These are phyloP conservation scores for Selaginella tamariscina DNA, from an alignment of 75 land plant species.

Conservation along the genomic window DNA sequence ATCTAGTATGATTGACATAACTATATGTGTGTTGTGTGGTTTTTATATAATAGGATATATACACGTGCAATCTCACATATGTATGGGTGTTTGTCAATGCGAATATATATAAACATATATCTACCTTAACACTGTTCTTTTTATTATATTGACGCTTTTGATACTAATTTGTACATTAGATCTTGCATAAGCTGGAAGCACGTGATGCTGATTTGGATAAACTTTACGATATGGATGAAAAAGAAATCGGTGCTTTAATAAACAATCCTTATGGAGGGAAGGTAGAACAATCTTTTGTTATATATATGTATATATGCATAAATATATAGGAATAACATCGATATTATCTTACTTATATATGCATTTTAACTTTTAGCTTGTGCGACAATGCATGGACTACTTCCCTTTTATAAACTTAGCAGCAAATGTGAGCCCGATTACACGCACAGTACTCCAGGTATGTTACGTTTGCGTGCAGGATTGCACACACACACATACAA, in stretches of 20 bases:
- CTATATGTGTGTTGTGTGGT: too few relatives aligned
- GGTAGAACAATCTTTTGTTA: constrained; percentile 35
- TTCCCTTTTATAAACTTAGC: constrained; percentile 75
- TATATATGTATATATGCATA: too few relatives aligned
- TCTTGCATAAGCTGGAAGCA: constrained; percentile 86
- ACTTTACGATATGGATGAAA: constrained; percentile 86
- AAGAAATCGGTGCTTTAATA: constrained; percentile 79
- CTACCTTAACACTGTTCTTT: not conserved
- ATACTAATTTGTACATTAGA: constrained; percentile 23
- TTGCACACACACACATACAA: too few relatives aligned
- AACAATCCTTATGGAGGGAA: constrained; percentile 86
- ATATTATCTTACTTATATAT: too few relatives aligned
- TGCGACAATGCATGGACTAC: constrained; percentile 66
- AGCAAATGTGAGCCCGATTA: constrained; percentile 94
- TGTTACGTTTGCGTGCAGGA: not conserved
- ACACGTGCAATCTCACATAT: too few relatives aligned
- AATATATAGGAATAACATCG: too few relatives aligned
- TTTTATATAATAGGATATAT: too few relatives aligned
- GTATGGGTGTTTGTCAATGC: too few relatives aligned
- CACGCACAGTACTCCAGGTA: constrained; percentile 94
- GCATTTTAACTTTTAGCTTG: constrained; percentile 39
- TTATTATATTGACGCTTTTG: constrained; percentile 1
- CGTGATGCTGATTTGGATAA: constrained; percentile 55
- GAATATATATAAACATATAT: too few relatives aligned
- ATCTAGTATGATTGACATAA: too few relatives aligned